Conservation (phyloP, 2,329 filamentous ascomycete species). For the Paraphoma sp. region DNA sequence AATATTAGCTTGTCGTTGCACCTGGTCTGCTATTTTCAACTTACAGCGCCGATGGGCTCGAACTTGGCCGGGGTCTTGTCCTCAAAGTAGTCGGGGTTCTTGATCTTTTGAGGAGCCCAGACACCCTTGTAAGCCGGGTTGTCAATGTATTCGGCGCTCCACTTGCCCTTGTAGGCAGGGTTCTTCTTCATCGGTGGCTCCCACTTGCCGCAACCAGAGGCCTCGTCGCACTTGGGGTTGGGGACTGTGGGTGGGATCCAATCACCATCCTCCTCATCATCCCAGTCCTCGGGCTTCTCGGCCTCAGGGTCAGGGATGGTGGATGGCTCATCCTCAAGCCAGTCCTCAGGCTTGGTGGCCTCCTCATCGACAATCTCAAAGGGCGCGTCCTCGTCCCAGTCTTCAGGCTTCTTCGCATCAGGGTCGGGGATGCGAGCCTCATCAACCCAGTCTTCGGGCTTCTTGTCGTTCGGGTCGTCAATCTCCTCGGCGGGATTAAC, state of each 20-base stretch:
- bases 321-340: slow-evolving; percentile 87
- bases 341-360: slow-evolving; percentile 90
- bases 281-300: slow-evolving; percentile 98
- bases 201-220: slow-evolving; percentile 93
- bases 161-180: slow-evolving; percentile 98
- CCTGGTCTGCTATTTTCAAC: slow-evolving; percentile 48
- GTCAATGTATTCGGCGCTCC: slow-evolving; percentile 89
- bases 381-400: slow-evolving; percentile 98
- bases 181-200: slow-evolving; percentile 90
- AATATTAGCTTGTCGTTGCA: slow-evolving; percentile 15
- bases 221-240: slow-evolving; percentile 96
- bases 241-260: slow-evolving; percentile 89
- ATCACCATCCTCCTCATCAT: slow-evolving; percentile 99
- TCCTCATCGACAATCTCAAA: slow-evolving; percentile 96
- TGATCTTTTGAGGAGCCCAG: slow-evolving; percentile 94
- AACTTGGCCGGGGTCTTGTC: slow-evolving; percentile 97
- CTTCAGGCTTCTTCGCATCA: slow-evolving; percentile 92
- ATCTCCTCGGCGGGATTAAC: slow-evolving; percentile 96
- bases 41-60: slow-evolving; percentile 95
- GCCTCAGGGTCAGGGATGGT: slow-evolving; percentile 91
- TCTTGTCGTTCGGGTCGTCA: slow-evolving; percentile 89
- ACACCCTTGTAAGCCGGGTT: slow-evolving; percentile 98
- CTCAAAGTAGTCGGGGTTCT: slow-evolving; percentile 95
- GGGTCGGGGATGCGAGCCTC: slow-evolving; percentile 90
- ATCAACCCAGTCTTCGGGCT: slow-evolving; percentile 96